Base-by-base conservation (phyloP, 441 rosid species). In the Mallotus repandus region DNA sequence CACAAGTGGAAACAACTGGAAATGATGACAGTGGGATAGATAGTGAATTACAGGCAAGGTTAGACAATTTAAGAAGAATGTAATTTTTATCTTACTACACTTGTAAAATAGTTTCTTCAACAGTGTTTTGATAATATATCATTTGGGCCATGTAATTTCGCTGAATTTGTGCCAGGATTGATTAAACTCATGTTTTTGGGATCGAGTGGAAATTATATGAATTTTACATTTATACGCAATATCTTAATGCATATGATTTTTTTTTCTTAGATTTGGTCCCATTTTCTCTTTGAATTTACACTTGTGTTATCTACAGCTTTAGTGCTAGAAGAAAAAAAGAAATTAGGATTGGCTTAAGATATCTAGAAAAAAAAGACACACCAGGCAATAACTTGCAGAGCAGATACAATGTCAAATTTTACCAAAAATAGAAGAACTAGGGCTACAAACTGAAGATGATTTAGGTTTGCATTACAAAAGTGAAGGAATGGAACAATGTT, bases 11-110 rank as follows among this genome's bases (percentile, higher is more conserved):
- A 63, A 29, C 70, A 35, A 19, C 69, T 1, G 78, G 59, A 66
- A 84, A 75, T 48, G 95, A 88, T 52, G 97, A 90, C 19, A 60
- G 82, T 0, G 97, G 93, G 22, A 88, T 91, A 77, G 98, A 93
- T 73, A 84, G 89, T 64, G 95, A 91, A 4, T 81, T 93, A 38
- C 98, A 91, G 83, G 98, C 97, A 59, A 88, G 98, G 88, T 78
- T 91, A 78, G 93, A 93, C 85, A 91, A 91, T 78, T 79, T 93
- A 32, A 84, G 98, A 68, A 91, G 71, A 82, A 92, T 92, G 97
- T 92, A 83, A 77, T 13, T 32, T 67, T 61, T n/a, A 38, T 75
- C 8, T 13, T 22, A 43, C 45, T 35, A 2, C 22, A 75, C 55
- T 29, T 82, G 77, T 84, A 79, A 79, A 76, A 72, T 79, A 74